Evolutionary conservation across 176 grass and related monocot genomes (phyloP).

Genomic region (Juncus inflexus): DNA sequence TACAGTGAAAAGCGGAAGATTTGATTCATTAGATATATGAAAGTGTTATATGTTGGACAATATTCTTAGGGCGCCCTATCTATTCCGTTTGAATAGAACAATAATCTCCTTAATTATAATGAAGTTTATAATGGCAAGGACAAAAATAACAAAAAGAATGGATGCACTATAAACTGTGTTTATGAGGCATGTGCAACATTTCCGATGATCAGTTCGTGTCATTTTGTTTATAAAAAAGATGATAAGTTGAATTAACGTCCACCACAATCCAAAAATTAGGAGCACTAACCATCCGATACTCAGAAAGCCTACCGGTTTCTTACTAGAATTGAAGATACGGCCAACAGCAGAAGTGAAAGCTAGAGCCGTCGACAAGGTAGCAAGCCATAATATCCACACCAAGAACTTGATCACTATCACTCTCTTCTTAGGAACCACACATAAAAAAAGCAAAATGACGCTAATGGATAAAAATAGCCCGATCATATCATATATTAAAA

Average conservation of each 20-base stretch:
- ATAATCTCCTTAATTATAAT: no score
- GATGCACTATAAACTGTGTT: no score
- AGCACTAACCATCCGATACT: neutral
- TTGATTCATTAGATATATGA: no score
- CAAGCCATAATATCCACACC: constrained; percentile 19
- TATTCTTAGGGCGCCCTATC: no score
- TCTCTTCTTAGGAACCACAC: neutral
- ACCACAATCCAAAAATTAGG: neutral
- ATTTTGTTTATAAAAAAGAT: neutral
- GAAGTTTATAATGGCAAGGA: no score
- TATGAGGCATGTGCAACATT: no score
- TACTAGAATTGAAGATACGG: neutral
- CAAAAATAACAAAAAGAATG: no score
- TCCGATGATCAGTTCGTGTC: no score
- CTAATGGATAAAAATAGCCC: constrained; percentile 17
- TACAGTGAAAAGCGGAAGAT: no score
- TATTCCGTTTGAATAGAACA: no score
- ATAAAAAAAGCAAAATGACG: constrained; percentile 17
- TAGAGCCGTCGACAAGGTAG: constrained; percentile 2
- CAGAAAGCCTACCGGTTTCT: neutral
- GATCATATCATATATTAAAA: neutral
- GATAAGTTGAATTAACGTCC: neutral
- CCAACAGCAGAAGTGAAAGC: constrained; percentile 1
- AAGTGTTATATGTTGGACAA: no score
- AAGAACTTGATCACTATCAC: neutral